A percentile compares a stretch with the other conserved stretches of the same genome.
Conservation (phyloP, 805 yeast genomes). For the Wickerhamiella alocasiicola region DNA sequence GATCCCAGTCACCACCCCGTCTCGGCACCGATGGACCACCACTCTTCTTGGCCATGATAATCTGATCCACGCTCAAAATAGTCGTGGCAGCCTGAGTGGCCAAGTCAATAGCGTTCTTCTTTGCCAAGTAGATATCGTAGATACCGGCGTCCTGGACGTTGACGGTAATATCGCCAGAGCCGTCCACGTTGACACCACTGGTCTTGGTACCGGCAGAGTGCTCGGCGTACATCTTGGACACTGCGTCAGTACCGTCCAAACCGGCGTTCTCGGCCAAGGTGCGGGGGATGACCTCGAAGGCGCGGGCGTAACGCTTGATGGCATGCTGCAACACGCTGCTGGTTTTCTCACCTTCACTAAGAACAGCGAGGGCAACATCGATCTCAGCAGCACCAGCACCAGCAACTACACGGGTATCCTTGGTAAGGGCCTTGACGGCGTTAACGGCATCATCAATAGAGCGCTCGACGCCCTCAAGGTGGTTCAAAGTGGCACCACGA, state of each 20-base stretch:
- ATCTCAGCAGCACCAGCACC: constrained; percentile 97
- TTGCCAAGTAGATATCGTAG: constrained; percentile 66
- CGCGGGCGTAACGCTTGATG: constrained; percentile 84
- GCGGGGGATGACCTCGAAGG: constrained; percentile 89
- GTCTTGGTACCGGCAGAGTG: constrained; percentile 61
- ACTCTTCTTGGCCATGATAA: constrained; percentile 97
- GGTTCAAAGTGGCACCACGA: constrained; percentile 93
- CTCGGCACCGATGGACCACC: constrained; percentile 92
- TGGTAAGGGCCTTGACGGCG: constrained; percentile 77
- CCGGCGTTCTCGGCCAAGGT: constrained; percentile 92
- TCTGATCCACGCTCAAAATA: constrained; percentile 85
- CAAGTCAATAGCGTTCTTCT: constrained; percentile 75
- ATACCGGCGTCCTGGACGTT: constrained; percentile 61
- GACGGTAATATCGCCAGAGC: constrained; percentile 38
- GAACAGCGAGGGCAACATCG: constrained; percentile 67
- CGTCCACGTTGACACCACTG: constrained; percentile 67
- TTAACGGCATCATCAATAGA: constrained; percentile 96
- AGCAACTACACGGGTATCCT: constrained; percentile 69
- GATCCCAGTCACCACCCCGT: constrained; percentile 34
- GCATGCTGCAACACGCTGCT: constrained; percentile 90
- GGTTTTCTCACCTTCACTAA: constrained; percentile 80
- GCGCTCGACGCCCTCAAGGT: constrained; percentile 87
- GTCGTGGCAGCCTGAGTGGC: constrained; percentile 95
- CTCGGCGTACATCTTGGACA: constrained; percentile 80
- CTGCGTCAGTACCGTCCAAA: constrained; percentile 74